Conservation (phyloP, 1,284 basidiomycete genomes). For the Vanrija humicola region DNA sequence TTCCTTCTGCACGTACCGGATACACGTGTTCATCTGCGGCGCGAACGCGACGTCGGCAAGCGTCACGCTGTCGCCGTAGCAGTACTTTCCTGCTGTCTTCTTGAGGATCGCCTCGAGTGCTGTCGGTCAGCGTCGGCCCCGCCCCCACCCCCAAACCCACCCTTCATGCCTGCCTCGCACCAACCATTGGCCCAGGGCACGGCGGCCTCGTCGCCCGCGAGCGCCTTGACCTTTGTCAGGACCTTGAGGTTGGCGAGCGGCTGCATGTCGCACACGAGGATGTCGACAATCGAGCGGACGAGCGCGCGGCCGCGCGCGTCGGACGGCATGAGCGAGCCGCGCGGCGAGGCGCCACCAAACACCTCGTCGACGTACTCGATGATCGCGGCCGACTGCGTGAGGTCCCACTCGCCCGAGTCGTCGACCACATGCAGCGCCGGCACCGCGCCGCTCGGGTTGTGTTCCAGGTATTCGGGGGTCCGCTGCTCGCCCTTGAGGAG, state of each 20-base stretch:
- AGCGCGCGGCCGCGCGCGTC: slow-evolving; percentile 4
- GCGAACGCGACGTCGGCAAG: slow-evolving; percentile 14
- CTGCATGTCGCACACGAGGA: slow-evolving; percentile 15
- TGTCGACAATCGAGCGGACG: slow-evolving; percentile 10
- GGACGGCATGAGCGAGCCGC: slow-evolving; percentile 7
- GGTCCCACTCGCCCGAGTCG: slow-evolving; percentile 4
- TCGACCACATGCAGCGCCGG: slow-evolving; percentile 9
- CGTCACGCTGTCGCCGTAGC: slow-evolving; percentile 13
- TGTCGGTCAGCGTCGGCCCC: background rate
- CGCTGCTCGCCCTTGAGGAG: slow-evolving; percentile 15
- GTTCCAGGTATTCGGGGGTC: background rate
- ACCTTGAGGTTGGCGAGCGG: slow-evolving; percentile 10
- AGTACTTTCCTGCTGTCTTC: slow-evolving; percentile 6
- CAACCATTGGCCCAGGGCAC: slow-evolving; percentile 8
- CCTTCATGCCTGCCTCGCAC: background rate
- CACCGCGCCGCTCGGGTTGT: slow-evolving; percentile 10
- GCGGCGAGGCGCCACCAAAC: background rate
- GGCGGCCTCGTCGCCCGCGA: slow-evolving; percentile 3
- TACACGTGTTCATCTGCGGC: slow-evolving; percentile 14
- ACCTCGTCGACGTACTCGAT: slow-evolving; percentile 17
- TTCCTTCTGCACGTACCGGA: slow-evolving; percentile 2
- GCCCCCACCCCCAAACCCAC: too few species aligned
- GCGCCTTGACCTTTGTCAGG: slow-evolving; percentile 5
- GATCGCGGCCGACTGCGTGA: slow-evolving; percentile 15
- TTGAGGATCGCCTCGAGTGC: slow-evolving; percentile 12